Evolutionary conservation across 2,329 filamentous ascomycete species (phyloP).

Genomic region (Sporothrix humicola): DNA sequence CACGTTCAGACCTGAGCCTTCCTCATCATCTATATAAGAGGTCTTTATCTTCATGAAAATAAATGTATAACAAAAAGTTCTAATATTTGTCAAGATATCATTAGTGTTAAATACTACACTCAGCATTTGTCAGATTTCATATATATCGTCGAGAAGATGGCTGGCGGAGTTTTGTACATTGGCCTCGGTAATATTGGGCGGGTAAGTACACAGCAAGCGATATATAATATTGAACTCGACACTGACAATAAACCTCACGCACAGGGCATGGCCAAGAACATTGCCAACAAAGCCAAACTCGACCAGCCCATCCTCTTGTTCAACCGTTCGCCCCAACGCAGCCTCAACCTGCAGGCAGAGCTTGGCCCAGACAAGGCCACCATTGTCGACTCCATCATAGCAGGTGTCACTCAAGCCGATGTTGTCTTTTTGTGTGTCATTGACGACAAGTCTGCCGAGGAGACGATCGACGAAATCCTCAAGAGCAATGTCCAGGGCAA

Average conservation of each 20-base stretch:
- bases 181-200: constrained; percentile 3
- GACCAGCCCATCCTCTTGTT: constrained; percentile 11
- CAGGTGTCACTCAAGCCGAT: not conserved
- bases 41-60: not conserved
- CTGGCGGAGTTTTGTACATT: not conserved
- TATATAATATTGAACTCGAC: not conserved
- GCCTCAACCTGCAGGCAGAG: constrained; percentile 15
- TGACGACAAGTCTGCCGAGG: constrained; percentile 2
- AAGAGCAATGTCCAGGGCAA: constrained; percentile 9
- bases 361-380: not conserved
- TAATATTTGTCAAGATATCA: not conserved
- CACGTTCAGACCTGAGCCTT: not conserved
- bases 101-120: not conserved
- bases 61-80: not conserved
- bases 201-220: not conserved
- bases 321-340: constrained; percentile 7
- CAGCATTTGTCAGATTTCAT: not conserved
- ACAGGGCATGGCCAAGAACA: constrained; percentile 11
- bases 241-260: not conserved
- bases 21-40: not conserved
- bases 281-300: constrained; percentile 8
- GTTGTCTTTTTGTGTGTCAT: constrained; percentile 20
- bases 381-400: constrained; percentile 3
- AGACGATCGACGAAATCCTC: not conserved
- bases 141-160: not conserved